phyloP scores from a whole-genome alignment of 768 basidiomycete genomes.

The Paxillus ammoniavirescens region DNA sequence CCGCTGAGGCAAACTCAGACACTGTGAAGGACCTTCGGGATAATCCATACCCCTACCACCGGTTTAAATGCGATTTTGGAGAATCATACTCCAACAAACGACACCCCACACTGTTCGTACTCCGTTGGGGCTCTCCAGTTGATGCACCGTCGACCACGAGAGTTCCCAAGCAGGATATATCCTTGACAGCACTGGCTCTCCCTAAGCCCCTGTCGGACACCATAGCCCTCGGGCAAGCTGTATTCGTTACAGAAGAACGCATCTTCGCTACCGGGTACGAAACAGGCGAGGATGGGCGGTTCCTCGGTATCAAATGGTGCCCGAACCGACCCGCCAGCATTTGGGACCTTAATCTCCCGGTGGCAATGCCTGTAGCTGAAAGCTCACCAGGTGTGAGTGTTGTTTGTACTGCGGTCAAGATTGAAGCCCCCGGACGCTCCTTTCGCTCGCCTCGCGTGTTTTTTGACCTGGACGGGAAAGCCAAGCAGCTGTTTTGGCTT shows the following conservation, averaged over 20 bases:
- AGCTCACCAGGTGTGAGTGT: slow-evolving; percentile 10
- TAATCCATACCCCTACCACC: slow-evolving; percentile 36
- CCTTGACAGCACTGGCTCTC: background rate
- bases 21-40: slow-evolving; percentile 15
- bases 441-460: slow-evolving; percentile 58
- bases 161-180: slow-evolving; percentile 8
- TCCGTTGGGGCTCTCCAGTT: slow-evolving; percentile 38
- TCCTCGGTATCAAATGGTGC: slow-evolving; percentile 57
- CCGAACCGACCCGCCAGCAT: slow-evolving; percentile 56
- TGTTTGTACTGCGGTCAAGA: slow-evolving; percentile 29
- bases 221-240: slow-evolving; percentile 50
- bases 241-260: slow-evolving; percentile 41
- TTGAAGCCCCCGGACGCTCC: slow-evolving; percentile 44
- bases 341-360: slow-evolving; percentile 42
- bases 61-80: slow-evolving; percentile 57
- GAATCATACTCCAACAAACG: slow-evolving; percentile 51
- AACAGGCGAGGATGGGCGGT: slow-evolving; percentile 47
- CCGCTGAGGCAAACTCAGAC: slow-evolving; percentile 48
- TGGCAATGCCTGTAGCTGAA: slow-evolving; percentile 4
- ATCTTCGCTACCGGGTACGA: slow-evolving; percentile 62
- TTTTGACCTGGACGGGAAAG: slow-evolving; percentile 13
- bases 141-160: slow-evolving; percentile 8
- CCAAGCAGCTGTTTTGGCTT: slow-evolving; percentile 44
- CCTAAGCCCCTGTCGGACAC: background rate
- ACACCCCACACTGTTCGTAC: slow-evolving; percentile 49